These are phyloP conservation scores for Umbilicus rupestris DNA, from an alignment of 164 flowering plant genomes.

Conservation along the genomic window DNA sequence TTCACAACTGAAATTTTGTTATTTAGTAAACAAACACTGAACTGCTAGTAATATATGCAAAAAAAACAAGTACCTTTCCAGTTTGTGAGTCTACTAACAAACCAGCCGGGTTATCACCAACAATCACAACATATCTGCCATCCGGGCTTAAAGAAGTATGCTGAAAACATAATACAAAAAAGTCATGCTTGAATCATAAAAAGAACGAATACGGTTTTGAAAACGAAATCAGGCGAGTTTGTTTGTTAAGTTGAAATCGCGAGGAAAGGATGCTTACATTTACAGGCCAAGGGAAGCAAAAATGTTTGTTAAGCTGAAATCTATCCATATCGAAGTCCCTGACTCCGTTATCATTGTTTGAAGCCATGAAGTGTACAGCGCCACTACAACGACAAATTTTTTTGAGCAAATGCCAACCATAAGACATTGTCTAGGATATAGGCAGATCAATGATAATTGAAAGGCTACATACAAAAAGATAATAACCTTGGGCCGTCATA, in stretches of 20 bases:
- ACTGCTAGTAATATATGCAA: not conserved
- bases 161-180: conserved; percentile 27
- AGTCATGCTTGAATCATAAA: no score
- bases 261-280: conserved; percentile 36
- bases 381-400: conserved; percentile 34
- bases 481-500: conserved; percentile 26
- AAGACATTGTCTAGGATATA: not conserved
- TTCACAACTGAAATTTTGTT: not conserved
- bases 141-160: conserved; percentile 84
- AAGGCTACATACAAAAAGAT: not conserved
- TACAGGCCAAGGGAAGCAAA: conserved; percentile 66
- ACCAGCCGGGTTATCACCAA: conserved; percentile 80
- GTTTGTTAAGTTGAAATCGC: no score
- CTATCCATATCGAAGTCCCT: conserved; percentile 61
- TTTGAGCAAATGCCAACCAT: not conserved
- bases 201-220: no score
- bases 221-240: no score
- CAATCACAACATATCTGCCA: conserved; percentile 64
- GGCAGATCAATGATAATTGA: not conserved
- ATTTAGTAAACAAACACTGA: not conserved
- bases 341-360: conserved; percentile 65
- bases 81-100: conserved; percentile 60
- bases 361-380: conserved; percentile 47
- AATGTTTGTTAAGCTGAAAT: conserved; percentile 50
- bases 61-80: conserved; percentile 63